Evolutionary conservation across 805 yeast genomes (phyloP).

Genomic region (Lachancea fermentati): DNA sequence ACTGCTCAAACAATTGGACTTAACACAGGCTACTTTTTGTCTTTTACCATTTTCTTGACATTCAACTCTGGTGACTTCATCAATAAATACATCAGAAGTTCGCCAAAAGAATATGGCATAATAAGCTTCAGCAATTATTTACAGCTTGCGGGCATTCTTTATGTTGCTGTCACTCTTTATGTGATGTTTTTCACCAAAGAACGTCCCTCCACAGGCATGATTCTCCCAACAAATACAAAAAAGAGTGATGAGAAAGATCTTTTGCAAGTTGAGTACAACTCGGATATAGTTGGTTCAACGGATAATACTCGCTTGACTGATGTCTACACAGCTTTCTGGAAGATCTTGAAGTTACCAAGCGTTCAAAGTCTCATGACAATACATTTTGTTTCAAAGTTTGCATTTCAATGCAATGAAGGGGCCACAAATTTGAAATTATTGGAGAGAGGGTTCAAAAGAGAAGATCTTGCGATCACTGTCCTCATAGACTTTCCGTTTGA

Average conservation of each 20-base stretch:
- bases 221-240: conserved; percentile 11
- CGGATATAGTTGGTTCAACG: conserved; percentile 26
- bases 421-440: conserved; percentile 88
- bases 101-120: conserved; percentile 59
- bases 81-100: conserved; percentile 66
- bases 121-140: conserved; percentile 65
- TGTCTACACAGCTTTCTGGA: conserved; percentile 61
- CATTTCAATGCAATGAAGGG: conserved; percentile 93
- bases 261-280: conserved; percentile 12
- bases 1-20: conserved; percentile 97
- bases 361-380: conserved; percentile 70
- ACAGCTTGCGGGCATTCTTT: conserved; percentile 69
- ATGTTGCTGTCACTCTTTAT: conserved; percentile 57
- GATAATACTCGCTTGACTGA: conserved; percentile 37
- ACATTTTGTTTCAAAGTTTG: conserved; percentile 77
- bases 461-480: conserved; percentile 88
- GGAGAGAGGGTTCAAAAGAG: conserved; percentile 89
- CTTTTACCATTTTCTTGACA: conserved; percentile 88
- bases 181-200: conserved; percentile 62
- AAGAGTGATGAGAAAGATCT: conserved; percentile 16
- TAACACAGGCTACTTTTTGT: conserved; percentile 85
- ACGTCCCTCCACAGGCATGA: conserved; percentile 41
- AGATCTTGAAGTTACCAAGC: conserved; percentile 62
- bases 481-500: conserved; percentile 95
- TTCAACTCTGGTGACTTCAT: conserved; percentile 90